Evolutionary conservation across 208 protist species (phyloP), one percentile per base, ranked within the genome.

Genomic region (Wallacemonas collosoma): DNA sequence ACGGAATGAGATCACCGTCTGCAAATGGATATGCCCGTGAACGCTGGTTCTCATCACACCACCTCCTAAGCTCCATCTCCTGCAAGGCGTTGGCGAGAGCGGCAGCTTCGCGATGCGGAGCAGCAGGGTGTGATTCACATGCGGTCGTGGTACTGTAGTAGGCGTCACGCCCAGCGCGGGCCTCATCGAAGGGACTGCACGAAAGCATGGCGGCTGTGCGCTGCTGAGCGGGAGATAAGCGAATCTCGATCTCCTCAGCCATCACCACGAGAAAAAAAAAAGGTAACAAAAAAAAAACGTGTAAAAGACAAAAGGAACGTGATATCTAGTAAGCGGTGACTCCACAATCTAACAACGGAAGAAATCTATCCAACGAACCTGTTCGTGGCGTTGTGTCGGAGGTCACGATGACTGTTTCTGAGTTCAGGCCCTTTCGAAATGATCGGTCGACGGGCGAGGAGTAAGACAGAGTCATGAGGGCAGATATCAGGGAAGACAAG

Each of bases 21-120:
- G 38, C 40, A 26, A 26, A 26, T 26, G 26, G 26, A 26, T 26
- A 26, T 26, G 26, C 26, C 26, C 26, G 26, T 26, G 26, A 26
- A 26, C 26, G 26, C 26, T 26, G 26, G 26, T 26, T 26, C 26
- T 26, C 26, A 7, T 15, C 64, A 41, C 64, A 69, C 38, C 64
- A 69, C 15, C n/a, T 36, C 4, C 26, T 45, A 48, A 65, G 50
- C 11, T 65, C 60, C 60, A 65, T 44, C 60, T 65, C 60, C 15
- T 48, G 60, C 12, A 65, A 41, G 39, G 44, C 43, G 5, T 65
- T 44, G 4, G 60, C 60, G 43, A 65, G 60, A 14, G 5, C 14
- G 56, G 56, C 36, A 5, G 6, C 35, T 38, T 36, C 56, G 26
- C 26, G 26, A 26, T 26, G 26, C 0, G 26, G 26, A 26, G 26